Base-by-base conservation (phyloP, 441 rosid species). In the Sinapis alba region DNA sequence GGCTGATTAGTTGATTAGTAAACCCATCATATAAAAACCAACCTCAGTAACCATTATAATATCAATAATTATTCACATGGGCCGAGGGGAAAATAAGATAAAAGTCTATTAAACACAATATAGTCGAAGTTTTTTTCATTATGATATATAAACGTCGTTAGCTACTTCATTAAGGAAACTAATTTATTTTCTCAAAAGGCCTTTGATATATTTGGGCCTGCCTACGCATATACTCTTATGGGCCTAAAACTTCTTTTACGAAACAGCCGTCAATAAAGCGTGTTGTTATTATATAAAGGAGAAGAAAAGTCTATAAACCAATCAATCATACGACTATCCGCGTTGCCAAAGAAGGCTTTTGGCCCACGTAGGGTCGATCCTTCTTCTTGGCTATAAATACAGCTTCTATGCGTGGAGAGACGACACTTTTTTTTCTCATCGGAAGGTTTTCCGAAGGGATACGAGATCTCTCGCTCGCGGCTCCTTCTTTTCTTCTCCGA, bases 381-480 rank as follows among this genome's bases (percentile, higher is more conserved):
- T 20, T 15, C 2, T 15, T 13, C 16, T 43, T 47, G 65, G 53
- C 61, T 78, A 78, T 78, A 78, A 72, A 67, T 78, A 72, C 0
- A 67, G 5, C 51, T 11, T 13, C 11, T n/a, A 41, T 41, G 54
- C 7, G 4, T 9, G 1, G 13, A 1, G 13, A 23, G 19, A 0
- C 6, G 28, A 13, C 63, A 8, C 21, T 36, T 16, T 51, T 59
- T 36, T 47, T 47, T n/a, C 9, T 13, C 60, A 73, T 78, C 78
- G 81, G 67, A 68, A 74, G 73, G 62, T 20, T 62, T 62, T 61
- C 78, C 54, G 54, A 47, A 18, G 20, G 20, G 4, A 10, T 28
- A 28, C 3, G 78, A 73, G 74, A 73, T 65, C 73, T 78, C 74
- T 78, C 47, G 66, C 74, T 78, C 47, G 66, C 61, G 53, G 10